Percentiles rank a stretch among this genome's conserved stretches.
Evolutionary conservation across 2,329 filamentous ascomycete species (phyloP).

Genomic region (Ophiocordyceps camponoti-saundersi): DNA sequence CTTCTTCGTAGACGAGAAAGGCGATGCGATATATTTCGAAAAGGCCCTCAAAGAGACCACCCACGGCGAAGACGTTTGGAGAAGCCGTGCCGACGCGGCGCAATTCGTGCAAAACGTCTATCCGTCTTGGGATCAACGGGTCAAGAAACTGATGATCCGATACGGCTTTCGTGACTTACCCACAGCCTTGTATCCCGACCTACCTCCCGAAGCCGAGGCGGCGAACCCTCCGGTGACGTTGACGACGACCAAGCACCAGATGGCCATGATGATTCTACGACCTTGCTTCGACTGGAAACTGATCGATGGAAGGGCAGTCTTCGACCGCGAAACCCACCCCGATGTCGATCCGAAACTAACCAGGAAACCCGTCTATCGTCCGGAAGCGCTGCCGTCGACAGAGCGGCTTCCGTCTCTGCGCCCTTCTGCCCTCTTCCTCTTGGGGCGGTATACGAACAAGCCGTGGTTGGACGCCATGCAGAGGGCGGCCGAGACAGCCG

Average conservation of each 20-base stretch:
- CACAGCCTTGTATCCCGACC: slow-evolving; percentile 10
- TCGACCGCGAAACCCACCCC: background rate
- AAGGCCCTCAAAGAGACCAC: slow-evolving; percentile 14
- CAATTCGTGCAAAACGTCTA: slow-evolving; percentile 54
- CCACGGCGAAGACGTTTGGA: slow-evolving; percentile 61
- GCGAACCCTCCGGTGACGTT: slow-evolving; percentile 39
- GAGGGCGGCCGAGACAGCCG: background rate
- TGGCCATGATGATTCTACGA: background rate
- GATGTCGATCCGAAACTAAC: background rate
- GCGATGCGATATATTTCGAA: slow-evolving; percentile 31
- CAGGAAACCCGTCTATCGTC: background rate
- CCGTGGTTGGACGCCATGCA: background rate
- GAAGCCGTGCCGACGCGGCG: slow-evolving; percentile 48
- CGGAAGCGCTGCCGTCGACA: background rate
- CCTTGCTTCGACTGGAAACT: background rate
- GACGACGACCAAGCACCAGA: slow-evolving; percentile 53
- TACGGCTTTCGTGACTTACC: slow-evolving; percentile 51
- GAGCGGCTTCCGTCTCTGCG: background rate
- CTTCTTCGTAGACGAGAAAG: slow-evolving; percentile 33
- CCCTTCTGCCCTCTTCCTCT: background rate
- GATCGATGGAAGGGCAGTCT: background rate
- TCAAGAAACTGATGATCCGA: slow-evolving; percentile 39
- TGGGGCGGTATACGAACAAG: background rate
- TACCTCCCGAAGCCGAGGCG: background rate
- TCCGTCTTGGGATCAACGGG: slow-evolving; percentile 53